Evolutionary conservation across 2,329 filamentous ascomycete genomes (phyloP).

Genomic region (Arachnomyces sp.): DNA sequence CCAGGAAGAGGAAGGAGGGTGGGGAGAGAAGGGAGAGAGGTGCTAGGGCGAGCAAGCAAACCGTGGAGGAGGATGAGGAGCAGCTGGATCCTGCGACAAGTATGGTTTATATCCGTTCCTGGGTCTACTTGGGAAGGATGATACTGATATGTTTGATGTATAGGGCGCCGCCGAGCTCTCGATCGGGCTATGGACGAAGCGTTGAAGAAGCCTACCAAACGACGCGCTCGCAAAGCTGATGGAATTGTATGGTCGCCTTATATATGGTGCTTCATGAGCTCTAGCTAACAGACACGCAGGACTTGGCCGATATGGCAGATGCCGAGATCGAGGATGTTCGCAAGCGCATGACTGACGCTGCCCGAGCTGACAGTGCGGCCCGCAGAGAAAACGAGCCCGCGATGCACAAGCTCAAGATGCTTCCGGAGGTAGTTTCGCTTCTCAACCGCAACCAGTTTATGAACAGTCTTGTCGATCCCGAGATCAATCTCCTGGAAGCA

Average conservation of each 20-base stretch:
- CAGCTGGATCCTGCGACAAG: slow-evolving; percentile 76
- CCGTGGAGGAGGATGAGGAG: slow-evolving; percentile 63
- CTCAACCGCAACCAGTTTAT: slow-evolving; percentile 79
- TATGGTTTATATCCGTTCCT: slow-evolving; percentile 32
- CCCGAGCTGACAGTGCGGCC: slow-evolving; percentile 74
- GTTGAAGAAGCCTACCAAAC: slow-evolving; percentile 69
- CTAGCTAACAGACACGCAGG: slow-evolving; percentile 45
- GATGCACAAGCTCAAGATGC: slow-evolving; percentile 84
- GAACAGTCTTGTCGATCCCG: slow-evolving; percentile 81
- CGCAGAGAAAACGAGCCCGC: slow-evolving; percentile 74
- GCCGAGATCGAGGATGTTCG: slow-evolving; percentile 84
- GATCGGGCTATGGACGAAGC: slow-evolving; percentile 83
- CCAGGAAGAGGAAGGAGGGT: slow-evolving; percentile 42
- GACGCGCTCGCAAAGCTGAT: slow-evolving; percentile 67
- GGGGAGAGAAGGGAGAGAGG: slow-evolving; percentile 44
- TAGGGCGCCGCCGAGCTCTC: slow-evolving; percentile 68
- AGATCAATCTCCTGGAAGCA: slow-evolving; percentile 88
- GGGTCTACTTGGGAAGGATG: slow-evolving; percentile 1
- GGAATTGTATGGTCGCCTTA: slow-evolving; percentile 59
- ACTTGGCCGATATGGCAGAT: slow-evolving; percentile 84
- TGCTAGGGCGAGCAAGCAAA: slow-evolving; percentile 43
- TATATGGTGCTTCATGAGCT: neutral
- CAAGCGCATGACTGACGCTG: slow-evolving; percentile 82
- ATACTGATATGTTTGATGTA: slow-evolving; percentile 1
- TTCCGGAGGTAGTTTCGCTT: slow-evolving; percentile 80